Evolutionary conservation across 441 rosid genomes (phyloP), one percentile per base, ranked within the genome.

Genomic region (Gossypium davidsonii): DNA sequence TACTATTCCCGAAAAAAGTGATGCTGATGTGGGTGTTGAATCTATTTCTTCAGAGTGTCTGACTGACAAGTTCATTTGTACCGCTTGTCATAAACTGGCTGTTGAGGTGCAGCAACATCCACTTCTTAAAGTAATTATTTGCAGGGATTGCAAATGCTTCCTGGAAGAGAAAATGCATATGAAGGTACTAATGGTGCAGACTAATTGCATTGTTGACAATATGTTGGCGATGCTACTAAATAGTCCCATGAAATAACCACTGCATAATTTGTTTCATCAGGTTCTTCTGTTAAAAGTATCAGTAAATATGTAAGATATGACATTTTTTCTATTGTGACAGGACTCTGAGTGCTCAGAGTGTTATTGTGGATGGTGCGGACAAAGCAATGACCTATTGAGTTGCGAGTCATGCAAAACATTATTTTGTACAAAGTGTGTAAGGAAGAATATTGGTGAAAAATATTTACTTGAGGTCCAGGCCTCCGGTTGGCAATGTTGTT

Each of bases 331-430:
- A 28, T 49, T 64, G 37, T 64, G 53, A 83, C 88, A 96, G 98
- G 92, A 86, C 80, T 59, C 80, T 65, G 89, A 88, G 69, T 85
- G 93, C 77, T 78, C 78, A 28, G 98, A 86, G 77, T 81, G 89
- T 79, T 88, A 88, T 76, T 94, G 99, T 83, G 91, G 87, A 72
- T 96, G 99, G 98, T 96, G 99, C 71, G 98, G 97, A 69, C 86
- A 62, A 76, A 77, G 80, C 77, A 77, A 71, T 75, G 94, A 94
- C 79, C 86, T 96, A 59, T 75, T 94, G 65, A 86, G 86, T 74
- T 96, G 99, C 79, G 85, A 82, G 71, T 92, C 98, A 44, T 96
- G 99, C 79, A 87, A 86, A 79, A 85, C 58, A 39, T 81, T 84
- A 68, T 94, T 92, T 83, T 96, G 99, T 77, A 74, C 79, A 71